Base-by-base conservation (phyloP, 306 rosid species). In the Ceratonia siliqua region DNA sequence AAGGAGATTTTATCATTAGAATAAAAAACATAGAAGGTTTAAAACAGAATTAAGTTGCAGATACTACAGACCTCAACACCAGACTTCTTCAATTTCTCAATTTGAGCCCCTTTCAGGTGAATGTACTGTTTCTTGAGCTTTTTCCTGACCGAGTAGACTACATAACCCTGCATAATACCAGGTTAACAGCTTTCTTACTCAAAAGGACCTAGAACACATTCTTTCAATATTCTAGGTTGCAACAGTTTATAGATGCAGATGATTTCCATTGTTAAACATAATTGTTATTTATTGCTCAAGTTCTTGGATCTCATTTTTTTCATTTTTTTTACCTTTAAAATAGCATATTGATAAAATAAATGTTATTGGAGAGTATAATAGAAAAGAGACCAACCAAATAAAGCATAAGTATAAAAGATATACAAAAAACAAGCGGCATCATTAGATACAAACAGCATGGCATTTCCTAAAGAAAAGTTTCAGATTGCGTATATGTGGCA, bases 91-190 rank as follows among this genome's bases (percentile, higher is more conserved):
- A 91, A 62, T 78, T 94, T 94, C 86, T 94, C 98, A 78, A 94
- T 91, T 82, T 94, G 97, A 81, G 89, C 85, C 74, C 98, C 98
- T 56, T 94, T 90, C 62, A 94, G 85, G 84, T 90, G 94, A 45
- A 74, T 83, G 84, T 89, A 91, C 78, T 91, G 94, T 83, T 89
- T 94, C 91, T 91, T 90, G 84, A 94, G 81, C 78, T 94, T 94
- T 79, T 90, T 94, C 83, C 98, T 88, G 78, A 94, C 87, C 0
- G 97, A 90, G 81, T 94, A 94, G 42, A 94, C 78, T 57, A 94
- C 88, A 84, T 94, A 94, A 59, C 98, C 98, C 98, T 94, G 89
- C 75, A 84, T 33, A 77, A 59, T 30, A 43, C 52, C 56, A 63
- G 41, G 28, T 68, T 32, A 18, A 32, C 65, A 77, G 39, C 5